These are phyloP conservation scores for Apiospora pterosperma DNA, from an alignment of 2,329 filamentous ascomycete genomes.

Conservation along the genomic window DNA sequence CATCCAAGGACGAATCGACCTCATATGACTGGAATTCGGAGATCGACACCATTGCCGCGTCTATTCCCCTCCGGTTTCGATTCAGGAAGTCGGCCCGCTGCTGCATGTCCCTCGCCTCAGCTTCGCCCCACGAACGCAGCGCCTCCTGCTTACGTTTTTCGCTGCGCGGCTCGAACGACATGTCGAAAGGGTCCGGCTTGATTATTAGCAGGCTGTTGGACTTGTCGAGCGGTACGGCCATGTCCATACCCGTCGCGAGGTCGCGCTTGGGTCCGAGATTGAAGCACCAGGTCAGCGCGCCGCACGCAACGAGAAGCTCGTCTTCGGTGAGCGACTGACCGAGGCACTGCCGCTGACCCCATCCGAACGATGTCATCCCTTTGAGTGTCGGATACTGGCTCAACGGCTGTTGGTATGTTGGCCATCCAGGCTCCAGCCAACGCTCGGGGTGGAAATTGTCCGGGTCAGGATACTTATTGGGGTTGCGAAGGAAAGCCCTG, in stretches of 20 bases:
- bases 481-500: constrained; percentile 50
- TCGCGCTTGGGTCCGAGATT: constrained; percentile 41
- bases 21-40: no score
- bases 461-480: constrained; percentile 45
- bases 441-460: constrained; percentile 50
- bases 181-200: constrained; percentile 52
- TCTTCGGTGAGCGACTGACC: constrained; percentile 36
- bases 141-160: constrained; percentile 34
- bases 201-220: constrained; percentile 53
- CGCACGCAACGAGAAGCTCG: constrained; percentile 46
- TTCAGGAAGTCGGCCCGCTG: constrained; percentile 25
- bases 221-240: constrained; percentile 43
- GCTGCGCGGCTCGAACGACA: constrained; percentile 50
- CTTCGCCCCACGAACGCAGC: constrained; percentile 31
- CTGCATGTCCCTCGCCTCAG: constrained; percentile 22
- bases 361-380: constrained; percentile 51
- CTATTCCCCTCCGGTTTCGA: not conserved
- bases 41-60: no score
- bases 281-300: constrained; percentile 41
- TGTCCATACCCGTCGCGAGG: constrained; percentile 32
- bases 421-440: constrained; percentile 48
- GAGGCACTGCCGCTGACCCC: constrained; percentile 43
- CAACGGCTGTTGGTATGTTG: constrained; percentile 48
- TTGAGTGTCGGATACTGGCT: constrained; percentile 49
- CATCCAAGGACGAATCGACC: not conserved